Percentiles rank a stretch among this genome's conserved stretches.
These are phyloP conservation scores for Protomyces lactucae-debilis DNA, from an alignment of 1,139 yeast species.

Conservation along the genomic window DNA sequence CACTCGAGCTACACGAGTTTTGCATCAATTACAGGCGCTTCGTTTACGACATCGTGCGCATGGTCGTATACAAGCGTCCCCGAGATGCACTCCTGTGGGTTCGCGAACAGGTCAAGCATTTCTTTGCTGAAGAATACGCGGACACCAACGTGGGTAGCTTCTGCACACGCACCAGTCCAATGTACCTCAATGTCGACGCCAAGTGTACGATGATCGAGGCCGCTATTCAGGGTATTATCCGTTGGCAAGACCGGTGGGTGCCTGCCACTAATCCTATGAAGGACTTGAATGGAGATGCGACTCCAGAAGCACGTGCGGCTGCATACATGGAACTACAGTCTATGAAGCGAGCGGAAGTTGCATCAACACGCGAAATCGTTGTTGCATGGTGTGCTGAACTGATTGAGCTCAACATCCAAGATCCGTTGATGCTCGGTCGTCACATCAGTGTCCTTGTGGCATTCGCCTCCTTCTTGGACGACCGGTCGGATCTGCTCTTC, in stretches of 20 bases:
- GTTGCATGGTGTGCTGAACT: slow-evolving; percentile 24
- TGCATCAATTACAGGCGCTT: slow-evolving; percentile 74
- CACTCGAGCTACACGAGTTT: slow-evolving; percentile 73
- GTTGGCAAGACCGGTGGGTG: slow-evolving; percentile 59
- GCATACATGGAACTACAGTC: neutral
- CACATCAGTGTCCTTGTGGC: slow-evolving; percentile 93
- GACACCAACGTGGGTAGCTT: slow-evolving; percentile 3
- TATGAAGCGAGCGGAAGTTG: neutral
- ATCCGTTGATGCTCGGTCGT: slow-evolving; percentile 76
- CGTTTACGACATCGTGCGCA: slow-evolving; percentile 84
- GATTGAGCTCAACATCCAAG: slow-evolving; percentile 56
- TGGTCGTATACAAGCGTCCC: slow-evolving; percentile 81
- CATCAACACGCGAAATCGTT: neutral
- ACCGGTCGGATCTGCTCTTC: slow-evolving; percentile 59
- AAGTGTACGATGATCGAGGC: slow-evolving; percentile 86
- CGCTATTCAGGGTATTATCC: slow-evolving; percentile 83
- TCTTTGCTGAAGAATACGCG: slow-evolving; percentile 48
- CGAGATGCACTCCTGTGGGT: slow-evolving; percentile 79
- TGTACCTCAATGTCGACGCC: slow-evolving; percentile 69
- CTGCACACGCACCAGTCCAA: slow-evolving; percentile 51
- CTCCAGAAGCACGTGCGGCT: neutral
- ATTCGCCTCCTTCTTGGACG: slow-evolving; percentile 86
- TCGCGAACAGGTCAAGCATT: slow-evolving; percentile 58
- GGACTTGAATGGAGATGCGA: neutral
- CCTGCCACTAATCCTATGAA: neutral